phyloP scores from a whole-genome alignment of 2,329 filamentous ascomycete species.

The Didymella pinodella region DNA sequence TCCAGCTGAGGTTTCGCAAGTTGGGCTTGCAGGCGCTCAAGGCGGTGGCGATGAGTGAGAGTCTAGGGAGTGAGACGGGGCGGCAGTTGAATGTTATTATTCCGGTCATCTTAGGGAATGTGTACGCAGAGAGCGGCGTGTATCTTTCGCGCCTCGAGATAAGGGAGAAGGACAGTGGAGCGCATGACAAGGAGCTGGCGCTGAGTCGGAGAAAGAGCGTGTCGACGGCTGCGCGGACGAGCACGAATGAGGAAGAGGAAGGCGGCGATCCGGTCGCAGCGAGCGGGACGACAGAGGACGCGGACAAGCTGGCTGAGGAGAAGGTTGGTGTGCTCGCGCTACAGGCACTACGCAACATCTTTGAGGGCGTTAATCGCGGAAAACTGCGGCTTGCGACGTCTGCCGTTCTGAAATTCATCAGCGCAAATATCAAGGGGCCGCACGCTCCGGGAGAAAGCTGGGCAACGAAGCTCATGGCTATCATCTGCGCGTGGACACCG shows the following conservation, averaged over 20 bases:
- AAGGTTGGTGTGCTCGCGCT: conserved; percentile 85
- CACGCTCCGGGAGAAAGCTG: conserved; percentile 65
- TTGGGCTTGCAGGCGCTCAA: conserved; percentile 74
- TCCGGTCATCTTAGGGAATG: conserved; percentile 84
- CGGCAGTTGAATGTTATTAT: conserved; percentile 81
- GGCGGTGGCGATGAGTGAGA: conserved; percentile 80
- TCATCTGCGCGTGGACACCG: conserved; percentile 85
- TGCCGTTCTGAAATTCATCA: conserved; percentile 77
- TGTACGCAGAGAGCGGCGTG: conserved; percentile 77
- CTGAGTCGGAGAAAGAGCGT: conserved; percentile 77
- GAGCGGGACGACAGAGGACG: conserved; percentile 83
- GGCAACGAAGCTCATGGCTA: conserved; percentile 82
- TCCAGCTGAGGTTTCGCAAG: conserved; percentile 70
- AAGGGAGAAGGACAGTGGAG: conserved; percentile 71
- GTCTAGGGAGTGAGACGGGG: conserved; percentile 75
- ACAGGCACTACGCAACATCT: conserved; percentile 86
- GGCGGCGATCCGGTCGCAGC: conserved; percentile 72
- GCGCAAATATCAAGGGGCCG: conserved; percentile 40
- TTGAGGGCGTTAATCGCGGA: conserved; percentile 78
- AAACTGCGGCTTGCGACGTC: conserved; percentile 82
- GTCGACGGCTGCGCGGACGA: conserved; percentile 73
- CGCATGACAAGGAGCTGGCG: conserved; percentile 69
- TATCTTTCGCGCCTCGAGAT: conserved; percentile 73
- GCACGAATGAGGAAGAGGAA: conserved; percentile 64
- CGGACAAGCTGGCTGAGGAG: conserved; percentile 88